phyloP scores from a whole-genome alignment of 176 grass and related monocot species.

The Aegilops longissima region DNA sequence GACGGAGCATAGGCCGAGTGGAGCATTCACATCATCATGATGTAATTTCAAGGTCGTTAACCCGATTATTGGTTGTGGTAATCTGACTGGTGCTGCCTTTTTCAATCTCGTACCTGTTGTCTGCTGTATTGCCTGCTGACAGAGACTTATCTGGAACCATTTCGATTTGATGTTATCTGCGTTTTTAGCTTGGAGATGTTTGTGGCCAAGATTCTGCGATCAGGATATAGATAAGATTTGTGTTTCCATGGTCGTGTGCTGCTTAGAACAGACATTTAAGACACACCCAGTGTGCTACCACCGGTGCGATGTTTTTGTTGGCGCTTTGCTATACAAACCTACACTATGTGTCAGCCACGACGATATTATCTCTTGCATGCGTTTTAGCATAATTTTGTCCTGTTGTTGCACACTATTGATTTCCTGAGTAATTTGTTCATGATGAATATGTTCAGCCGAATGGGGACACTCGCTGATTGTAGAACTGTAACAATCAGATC shows the following conservation, averaged over 20 bases:
- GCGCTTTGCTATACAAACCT: neutral
- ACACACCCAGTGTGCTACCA: neutral
- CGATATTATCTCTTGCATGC: neutral
- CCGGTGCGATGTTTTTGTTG: neutral
- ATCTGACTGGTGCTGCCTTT: slow-evolving; percentile 19
- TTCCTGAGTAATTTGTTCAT: too few relatives aligned
- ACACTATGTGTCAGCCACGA: neutral
- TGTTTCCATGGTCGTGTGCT: neutral
- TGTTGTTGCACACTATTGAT: too few relatives aligned
- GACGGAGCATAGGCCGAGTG: slow-evolving; percentile 50
- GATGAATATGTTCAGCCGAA: too few relatives aligned
- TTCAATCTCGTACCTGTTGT: slow-evolving; percentile 24
- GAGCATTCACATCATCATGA: neutral
- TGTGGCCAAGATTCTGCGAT: neutral
- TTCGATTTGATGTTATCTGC: neutral
- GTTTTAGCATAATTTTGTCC: neutral
- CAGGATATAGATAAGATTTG: slow-evolving; percentile 18
- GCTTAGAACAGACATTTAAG: neutral
- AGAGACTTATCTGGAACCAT: slow-evolving; percentile 14
- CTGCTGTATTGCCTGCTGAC: neutral
- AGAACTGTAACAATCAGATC: too few relatives aligned
- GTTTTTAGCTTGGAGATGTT: slow-evolving; percentile 4
- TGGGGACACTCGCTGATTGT: too few relatives aligned
- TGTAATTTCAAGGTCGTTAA: neutral
- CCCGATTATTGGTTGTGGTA: slow-evolving; percentile 10